These are phyloP conservation scores for Cymodocea nodosa DNA, from an alignment of 116 monocot genomes.

Conservation along the genomic window DNA sequence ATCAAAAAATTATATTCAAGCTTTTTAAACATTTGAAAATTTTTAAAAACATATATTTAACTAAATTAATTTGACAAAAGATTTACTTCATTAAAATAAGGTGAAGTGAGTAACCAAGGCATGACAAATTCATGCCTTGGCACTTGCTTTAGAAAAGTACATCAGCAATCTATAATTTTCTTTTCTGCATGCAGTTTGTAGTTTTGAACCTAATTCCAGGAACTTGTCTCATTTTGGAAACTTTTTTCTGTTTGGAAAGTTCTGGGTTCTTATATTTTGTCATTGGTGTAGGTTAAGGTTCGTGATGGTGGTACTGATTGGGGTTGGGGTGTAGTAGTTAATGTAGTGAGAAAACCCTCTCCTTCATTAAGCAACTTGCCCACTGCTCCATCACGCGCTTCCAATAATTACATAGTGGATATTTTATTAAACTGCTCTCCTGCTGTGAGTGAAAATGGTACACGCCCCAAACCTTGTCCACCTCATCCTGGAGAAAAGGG, in stretches of 20 bases:
- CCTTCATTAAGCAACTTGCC: slow-evolving; percentile 30
- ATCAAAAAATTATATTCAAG: too few species aligned
- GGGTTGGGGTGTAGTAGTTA: slow-evolving; percentile 99
- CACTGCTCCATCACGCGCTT: slow-evolving; percentile 34
- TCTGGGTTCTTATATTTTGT: neutral
- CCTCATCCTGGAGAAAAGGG: slow-evolving; percentile 87
- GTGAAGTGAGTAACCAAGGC: too few species aligned
- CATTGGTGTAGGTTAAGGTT: slow-evolving; percentile 60
- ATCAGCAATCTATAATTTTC: too few species aligned
- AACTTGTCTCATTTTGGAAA: neutral
- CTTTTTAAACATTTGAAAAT: too few species aligned
- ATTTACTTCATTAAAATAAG: too few species aligned
- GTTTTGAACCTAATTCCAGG: neutral
- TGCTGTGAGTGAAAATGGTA: slow-evolving; percentile 59
- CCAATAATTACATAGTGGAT: slow-evolving; percentile 65
- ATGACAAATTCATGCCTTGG: too few species aligned
- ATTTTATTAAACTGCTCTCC: slow-evolving; percentile 74
- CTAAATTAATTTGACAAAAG: too few species aligned
- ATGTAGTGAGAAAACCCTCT: slow-evolving; percentile 80
- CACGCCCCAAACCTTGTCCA: slow-evolving; percentile 70
- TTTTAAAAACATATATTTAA: too few species aligned
- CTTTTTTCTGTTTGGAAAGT: neutral
- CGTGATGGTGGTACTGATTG: slow-evolving; percentile 86
- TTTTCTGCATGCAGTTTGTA: too few species aligned
- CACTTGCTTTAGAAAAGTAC: too few species aligned